Base-by-base conservation (phyloP, 2,329 filamentous ascomycete genomes). In the Colletotrichum sp. region DNA sequence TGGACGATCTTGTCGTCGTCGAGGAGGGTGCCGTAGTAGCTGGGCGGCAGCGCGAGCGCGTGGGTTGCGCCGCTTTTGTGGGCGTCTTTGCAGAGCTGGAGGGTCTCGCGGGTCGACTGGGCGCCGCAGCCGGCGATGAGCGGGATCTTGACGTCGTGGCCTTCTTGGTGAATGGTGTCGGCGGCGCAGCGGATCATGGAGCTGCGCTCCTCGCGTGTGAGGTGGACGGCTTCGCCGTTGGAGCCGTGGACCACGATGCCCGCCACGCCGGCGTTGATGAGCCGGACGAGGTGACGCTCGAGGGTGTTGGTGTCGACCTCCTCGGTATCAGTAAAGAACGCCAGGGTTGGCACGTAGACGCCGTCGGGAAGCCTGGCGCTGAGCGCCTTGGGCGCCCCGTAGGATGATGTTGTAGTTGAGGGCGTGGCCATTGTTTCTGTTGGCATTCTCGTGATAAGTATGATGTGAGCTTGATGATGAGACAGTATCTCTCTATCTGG, bases 211-310 rank as follows among this genome's bases (percentile, higher is more conserved):
- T 90, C 87, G 79, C 93, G 92, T 52, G 92, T 92, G 12, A 95
- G 87, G 81, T 95, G 93, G 4, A 93, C 92, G 1, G 93, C 93
- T 85, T 95, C 94, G 80, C 93, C 94, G 81, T 95, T 95, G 80
- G 92, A 94, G 52, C 93, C 93, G 82, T 94, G 93, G 5, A 91
- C 92, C 25, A 94, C 91, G 68, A 95, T 87, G 59, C 93, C 93
- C 22, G 92, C 89, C 57, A 95, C 89, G 44, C 93, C 93, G 27
- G 92, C 89, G 72, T 89, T 84, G 62, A 91, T 69, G 11, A 85
- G 80, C 49, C 83, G 81, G 64, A 84, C 80, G 62, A 85, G 77
- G 59, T 86, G 84, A 32, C 79, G 79, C 68, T 84, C 81, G 64
- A 85, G 81, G 4, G 82, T 80, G 9, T 79, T 75, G 8, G 78